Evolutionary conservation across 768 basidiomycete species (phyloP).

Genomic region (Trametes cubensis): DNA sequence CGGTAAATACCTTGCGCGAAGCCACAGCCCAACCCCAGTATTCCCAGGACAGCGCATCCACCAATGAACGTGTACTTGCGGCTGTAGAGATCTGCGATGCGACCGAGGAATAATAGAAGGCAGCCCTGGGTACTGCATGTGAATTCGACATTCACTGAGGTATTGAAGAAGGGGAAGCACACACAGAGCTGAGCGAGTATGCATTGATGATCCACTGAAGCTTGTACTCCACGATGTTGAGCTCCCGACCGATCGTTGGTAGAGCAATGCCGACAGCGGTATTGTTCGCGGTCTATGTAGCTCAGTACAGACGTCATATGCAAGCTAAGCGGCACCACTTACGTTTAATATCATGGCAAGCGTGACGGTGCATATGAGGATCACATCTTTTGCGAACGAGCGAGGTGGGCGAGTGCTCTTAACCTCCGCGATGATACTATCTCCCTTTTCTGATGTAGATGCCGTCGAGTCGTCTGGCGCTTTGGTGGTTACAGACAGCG

Average conservation of each 20-base stretch:
- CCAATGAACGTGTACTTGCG: slow-evolving; percentile 66
- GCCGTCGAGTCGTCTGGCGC: too few relatives aligned
- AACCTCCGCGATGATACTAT: too few relatives aligned
- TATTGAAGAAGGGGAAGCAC: slow-evolving; percentile 19
- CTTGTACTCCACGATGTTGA: slow-evolving; percentile 51
- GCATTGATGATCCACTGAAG: slow-evolving; percentile 73
- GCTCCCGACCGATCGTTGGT: slow-evolving; percentile 38
- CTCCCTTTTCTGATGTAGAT: too few relatives aligned
- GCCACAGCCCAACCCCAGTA: slow-evolving; percentile 65
- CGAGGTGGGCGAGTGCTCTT: background rate
- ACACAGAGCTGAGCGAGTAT: slow-evolving; percentile 68
- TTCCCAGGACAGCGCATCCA: slow-evolving; percentile 56
- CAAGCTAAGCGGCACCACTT: background rate
- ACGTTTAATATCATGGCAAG: slow-evolving; percentile 1
- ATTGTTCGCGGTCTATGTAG: slow-evolving; percentile 4
- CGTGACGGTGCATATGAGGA: slow-evolving; percentile 1
- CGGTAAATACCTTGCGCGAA: slow-evolving; percentile 54
- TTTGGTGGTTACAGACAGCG: too few relatives aligned
- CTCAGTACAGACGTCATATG: background rate
- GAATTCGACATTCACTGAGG: background rate
- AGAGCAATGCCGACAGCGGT: slow-evolving; percentile 34
- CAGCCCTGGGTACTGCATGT: slow-evolving; percentile 56
- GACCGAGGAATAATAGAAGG: slow-evolving; percentile 72
- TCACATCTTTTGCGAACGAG: background rate
- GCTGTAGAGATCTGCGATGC: slow-evolving; percentile 81